These are phyloP conservation scores for Spergularia bocconei DNA, from an alignment of 148 eudicot genomes.

Conservation along the genomic window DNA sequence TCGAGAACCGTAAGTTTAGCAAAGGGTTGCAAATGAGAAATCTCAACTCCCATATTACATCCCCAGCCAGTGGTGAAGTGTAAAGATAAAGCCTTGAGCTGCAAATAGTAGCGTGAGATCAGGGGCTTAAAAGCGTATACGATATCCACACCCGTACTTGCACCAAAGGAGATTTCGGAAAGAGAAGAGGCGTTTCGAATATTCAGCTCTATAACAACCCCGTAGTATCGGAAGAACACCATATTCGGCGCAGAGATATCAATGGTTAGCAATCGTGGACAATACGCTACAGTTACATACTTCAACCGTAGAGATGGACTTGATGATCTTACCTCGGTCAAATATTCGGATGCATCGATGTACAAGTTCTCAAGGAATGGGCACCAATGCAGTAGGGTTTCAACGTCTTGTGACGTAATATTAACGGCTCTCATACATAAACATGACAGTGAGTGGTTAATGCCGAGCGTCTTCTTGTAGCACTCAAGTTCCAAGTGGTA, in stretches of 20 bases:
- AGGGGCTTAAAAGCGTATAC: neutral
- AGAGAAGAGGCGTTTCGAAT: slow-evolving; percentile 2
- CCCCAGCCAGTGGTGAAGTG: neutral
- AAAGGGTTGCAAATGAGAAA: neutral
- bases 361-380: slow-evolving; percentile 2
- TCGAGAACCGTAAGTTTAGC: slow-evolving; percentile 7
- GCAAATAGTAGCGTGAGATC: neutral
- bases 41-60: neutral
- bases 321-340: neutral
- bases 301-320: neutral
- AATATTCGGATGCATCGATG: neutral
- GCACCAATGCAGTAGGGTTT: neutral
- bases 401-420: slow-evolving; percentile 6
- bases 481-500: neutral
- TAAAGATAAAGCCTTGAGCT: slow-evolving; percentile 8
- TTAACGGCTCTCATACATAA: neutral
- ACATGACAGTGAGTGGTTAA: neutral
- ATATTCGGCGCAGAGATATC: slow-evolving; percentile 14
- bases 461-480: neutral
- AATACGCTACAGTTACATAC: neutral
- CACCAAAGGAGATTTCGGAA: slow-evolving; percentile 1
- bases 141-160: neutral
- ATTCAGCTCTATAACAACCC: slow-evolving; percentile 1
- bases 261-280: neutral
- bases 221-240: neutral